Conservation (phyloP, 2,329 filamentous ascomycete genomes). For the Aspergillus awamori region DNA sequence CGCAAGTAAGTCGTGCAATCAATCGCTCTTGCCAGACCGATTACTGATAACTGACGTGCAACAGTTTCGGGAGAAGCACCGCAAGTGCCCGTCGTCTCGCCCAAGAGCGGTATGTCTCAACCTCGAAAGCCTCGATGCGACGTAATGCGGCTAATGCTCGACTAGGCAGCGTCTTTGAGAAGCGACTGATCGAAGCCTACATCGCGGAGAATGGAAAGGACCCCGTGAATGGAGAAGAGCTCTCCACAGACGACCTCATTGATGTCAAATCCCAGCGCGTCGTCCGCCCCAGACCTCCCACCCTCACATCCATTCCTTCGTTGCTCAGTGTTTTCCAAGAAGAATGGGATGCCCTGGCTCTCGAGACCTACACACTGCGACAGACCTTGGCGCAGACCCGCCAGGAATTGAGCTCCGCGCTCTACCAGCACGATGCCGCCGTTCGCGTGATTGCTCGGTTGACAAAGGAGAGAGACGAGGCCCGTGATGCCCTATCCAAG, state of each 20-base stretch:
- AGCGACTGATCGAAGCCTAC: constrained; percentile 91
- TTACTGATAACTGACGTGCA: constrained; percentile 23
- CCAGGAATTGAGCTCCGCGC: constrained; percentile 87
- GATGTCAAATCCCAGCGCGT: constrained; percentile 81
- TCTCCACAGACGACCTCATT: constrained; percentile 81
- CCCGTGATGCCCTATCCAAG: constrained; percentile 82
- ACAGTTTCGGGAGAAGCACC: constrained; percentile 95
- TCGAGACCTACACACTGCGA: constrained; percentile 88
- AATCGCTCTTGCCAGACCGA: constrained; percentile 15
- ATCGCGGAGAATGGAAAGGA: constrained; percentile 92
- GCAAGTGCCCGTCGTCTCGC: constrained; percentile 90
- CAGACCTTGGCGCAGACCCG: constrained; percentile 87
- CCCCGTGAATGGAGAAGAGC: constrained; percentile 82
- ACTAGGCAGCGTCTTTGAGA: constrained; percentile 86
- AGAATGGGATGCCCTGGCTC: constrained; percentile 92
- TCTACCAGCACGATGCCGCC: constrained; percentile 98
- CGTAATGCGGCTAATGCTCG: constrained; percentile 31
- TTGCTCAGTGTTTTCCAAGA: constrained; percentile 94
- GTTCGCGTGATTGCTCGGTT: constrained; percentile 89
- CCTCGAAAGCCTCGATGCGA: constrained; percentile 20
- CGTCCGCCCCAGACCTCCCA: constrained; percentile 86
- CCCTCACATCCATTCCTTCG: constrained; percentile 92
- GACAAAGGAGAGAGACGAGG: constrained; percentile 89
- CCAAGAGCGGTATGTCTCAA: constrained; percentile 76
- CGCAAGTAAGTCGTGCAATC: constrained; percentile 59